Base-by-base conservation (phyloP, 345 rosid genomes). In the Nephelium lappaceum region DNA sequence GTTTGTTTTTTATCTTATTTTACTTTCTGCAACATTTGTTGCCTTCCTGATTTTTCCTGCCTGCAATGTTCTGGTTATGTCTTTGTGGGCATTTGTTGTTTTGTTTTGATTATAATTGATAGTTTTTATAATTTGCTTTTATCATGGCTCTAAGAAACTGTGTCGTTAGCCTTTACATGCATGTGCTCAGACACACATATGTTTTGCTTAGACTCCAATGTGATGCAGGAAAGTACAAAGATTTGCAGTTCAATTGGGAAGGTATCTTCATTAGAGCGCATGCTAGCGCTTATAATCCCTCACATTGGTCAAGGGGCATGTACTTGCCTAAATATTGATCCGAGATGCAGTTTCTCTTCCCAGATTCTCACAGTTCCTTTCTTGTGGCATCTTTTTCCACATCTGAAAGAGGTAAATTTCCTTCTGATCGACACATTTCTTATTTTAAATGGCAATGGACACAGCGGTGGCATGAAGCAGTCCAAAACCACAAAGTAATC, bases 321-420 rank as follows among this genome's bases (percentile, higher is more conserved):
- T 81, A 82, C 78, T 73, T 96, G 99, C 85, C 87, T 88, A 76
- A 83, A 41, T 81, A 72, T 87, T 74, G 93, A 93, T 85, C 90
- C 97, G 27, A 78, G 67, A 43, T 81, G 88, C 87, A 94, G 93
- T 87, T 93, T 96, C 89, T 84, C 87, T 10, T 94, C 92, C 43
- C 98, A 91, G 82, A 95, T 96, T 82, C 90, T 96, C 64, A 93
- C 99, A 66, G 74, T 94, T 69, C 97, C 99, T 80, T 88, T 94
- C 82, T 79, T 94, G 79, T 96, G 98, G 98, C 77, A 81, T 83
- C 84, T 84, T 70, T 92, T 94, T 81, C 99, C 99, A 2, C 84
- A 77, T 81, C 83, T 94, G 71, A 96, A 93, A 83, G 90, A 86
- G 93, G 99, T 96, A 75, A 16, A 64, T 77, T 75, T 75, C 55